Percentiles rank a stretch among this genome's conserved stretches.
Conservation (phyloP, 2,329 filamentous ascomycete genomes). For the Drechslerella coelobrocha region DNA sequence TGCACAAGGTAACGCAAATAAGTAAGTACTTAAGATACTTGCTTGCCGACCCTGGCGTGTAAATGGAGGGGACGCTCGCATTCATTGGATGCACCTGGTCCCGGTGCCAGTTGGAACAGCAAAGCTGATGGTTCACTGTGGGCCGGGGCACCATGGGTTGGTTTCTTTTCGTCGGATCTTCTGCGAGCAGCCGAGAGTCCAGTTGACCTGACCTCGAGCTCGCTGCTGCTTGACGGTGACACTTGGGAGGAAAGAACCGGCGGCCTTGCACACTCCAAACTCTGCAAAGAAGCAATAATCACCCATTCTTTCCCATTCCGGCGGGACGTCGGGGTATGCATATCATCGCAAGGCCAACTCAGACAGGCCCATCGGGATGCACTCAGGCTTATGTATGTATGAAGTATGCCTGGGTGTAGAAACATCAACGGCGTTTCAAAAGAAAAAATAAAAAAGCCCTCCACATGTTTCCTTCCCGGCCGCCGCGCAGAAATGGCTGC, state of each 20-base stretch:
- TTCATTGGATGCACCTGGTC: background rate
- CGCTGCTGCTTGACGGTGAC: background rate
- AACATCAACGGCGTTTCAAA: background rate
- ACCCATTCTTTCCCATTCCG: slow-evolving; percentile 31
- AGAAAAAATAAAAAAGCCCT: slow-evolving; percentile 12
- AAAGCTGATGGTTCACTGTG: background rate
- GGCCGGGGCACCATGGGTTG: background rate
- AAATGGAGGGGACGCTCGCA: slow-evolving; percentile 1
- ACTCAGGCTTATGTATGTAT: slow-evolving; percentile 1
- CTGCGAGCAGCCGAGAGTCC: slow-evolving; percentile 2
- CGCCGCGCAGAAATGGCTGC: slow-evolving; percentile 29
- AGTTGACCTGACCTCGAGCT: background rate
- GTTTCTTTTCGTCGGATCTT: slow-evolving; percentile 7
- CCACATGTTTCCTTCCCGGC: slow-evolving; percentile 30
- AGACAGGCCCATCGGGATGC: slow-evolving; percentile 22
- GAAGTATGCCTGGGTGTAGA: background rate
- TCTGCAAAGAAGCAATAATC: slow-evolving; percentile 4
- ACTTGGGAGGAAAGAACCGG: background rate
- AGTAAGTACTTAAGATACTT: slow-evolving; percentile 3
- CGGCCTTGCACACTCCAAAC: background rate
- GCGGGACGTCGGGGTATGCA: slow-evolving; percentile 47
- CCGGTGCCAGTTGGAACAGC: slow-evolving; percentile 1
- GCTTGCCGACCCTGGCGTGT: slow-evolving; percentile 1
- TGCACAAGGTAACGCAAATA: background rate
- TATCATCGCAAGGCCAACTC: slow-evolving; percentile 49